Evolutionary conservation across 2,329 filamentous ascomycete genomes (phyloP).

Genomic region (Tolypocladium endophyticum): DNA sequence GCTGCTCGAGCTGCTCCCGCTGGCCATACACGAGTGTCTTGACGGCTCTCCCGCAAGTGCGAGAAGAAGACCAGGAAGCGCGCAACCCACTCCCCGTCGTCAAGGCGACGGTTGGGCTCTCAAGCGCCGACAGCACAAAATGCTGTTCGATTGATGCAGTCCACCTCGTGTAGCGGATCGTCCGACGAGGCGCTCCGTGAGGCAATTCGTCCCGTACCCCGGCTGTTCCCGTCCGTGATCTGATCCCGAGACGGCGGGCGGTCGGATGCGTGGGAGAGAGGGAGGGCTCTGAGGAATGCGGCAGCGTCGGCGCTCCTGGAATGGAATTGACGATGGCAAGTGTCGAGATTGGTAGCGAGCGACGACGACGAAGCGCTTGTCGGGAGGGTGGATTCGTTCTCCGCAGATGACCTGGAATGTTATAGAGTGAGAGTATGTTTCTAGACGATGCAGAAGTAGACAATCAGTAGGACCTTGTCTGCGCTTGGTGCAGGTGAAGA

Average conservation of each 20-base stretch:
- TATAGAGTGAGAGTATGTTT: not conserved
- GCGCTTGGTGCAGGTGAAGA: not conserved
- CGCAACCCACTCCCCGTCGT: not conserved
- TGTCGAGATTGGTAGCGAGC: not conserved
- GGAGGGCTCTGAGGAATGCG: not conserved
- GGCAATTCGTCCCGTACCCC: not conserved
- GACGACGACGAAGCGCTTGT: not conserved
- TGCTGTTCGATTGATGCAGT: not conserved
- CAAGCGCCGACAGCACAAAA: not conserved
- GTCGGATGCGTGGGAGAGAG: not conserved
- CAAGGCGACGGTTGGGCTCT: not conserved
- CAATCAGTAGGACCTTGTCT: not conserved
- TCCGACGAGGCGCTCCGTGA: not conserved
- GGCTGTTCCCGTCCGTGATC: not conserved
- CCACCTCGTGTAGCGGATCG: not conserved
- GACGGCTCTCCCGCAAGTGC: not conserved
- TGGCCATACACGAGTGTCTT: conserved; percentile 4
- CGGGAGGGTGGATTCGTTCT: not conserved
- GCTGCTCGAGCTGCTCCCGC: conserved; percentile 14
- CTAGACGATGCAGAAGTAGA: not conserved
- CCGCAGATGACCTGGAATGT: not conserved
- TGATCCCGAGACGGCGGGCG: not conserved
- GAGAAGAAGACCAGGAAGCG: not conserved
- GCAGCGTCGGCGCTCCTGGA: not conserved
- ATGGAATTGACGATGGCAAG: not conserved